Evolutionary conservation across 192 early-diverging fungal species (phyloP), one percentile per base, ranked within the genome.

Genomic region (Coemansia umbellata): DNA sequence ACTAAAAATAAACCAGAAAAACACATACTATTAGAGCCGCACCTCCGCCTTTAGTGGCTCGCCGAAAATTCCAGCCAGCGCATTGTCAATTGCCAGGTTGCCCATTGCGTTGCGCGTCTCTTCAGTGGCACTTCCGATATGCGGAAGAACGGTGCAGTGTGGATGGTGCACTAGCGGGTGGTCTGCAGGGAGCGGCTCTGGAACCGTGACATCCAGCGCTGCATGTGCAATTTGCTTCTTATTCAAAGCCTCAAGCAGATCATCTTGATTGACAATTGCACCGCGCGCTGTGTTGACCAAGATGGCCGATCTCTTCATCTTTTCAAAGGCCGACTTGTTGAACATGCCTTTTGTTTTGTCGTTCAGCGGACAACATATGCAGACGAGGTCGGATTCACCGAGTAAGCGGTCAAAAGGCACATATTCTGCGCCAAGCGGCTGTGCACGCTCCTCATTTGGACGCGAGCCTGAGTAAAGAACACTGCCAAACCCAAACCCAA

Each of bases 161-260:
- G 78, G 62, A 28, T 86, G 78, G 35, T 60, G 37, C 18, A 86
- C 63, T 23, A 92, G 66, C 41, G 77, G 79, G 49, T 87, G 81
- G 42, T 85, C 75, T 1, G 50, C 28, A 7, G 81, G 78, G 35
- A 95, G 53, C 6, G 91, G 93, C 66, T 95, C 93, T 0, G 93
- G 93, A 17, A 83, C 84, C 0, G 88, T 92, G 8, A 93, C 91
- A 66, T 95, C 91, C 45, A 93, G 59, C n/a, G 88, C 93, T 3
- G 84, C 88, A 19, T 78, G 80, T 5, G 81, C 87, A 39, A 92
- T 65, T 28, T 52, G 37, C 0, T 74, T 69, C 9, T 78, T 72
- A 23, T 81, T 64, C 39, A 95, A 61, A 8, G 90, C 90, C 3
- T 60, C 60, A 17, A 85, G 73, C 55, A 91, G 56, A 52, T 82